Conservation (phyloP, 768 basidiomycete species). For the Polyporus arcularius region DNA sequence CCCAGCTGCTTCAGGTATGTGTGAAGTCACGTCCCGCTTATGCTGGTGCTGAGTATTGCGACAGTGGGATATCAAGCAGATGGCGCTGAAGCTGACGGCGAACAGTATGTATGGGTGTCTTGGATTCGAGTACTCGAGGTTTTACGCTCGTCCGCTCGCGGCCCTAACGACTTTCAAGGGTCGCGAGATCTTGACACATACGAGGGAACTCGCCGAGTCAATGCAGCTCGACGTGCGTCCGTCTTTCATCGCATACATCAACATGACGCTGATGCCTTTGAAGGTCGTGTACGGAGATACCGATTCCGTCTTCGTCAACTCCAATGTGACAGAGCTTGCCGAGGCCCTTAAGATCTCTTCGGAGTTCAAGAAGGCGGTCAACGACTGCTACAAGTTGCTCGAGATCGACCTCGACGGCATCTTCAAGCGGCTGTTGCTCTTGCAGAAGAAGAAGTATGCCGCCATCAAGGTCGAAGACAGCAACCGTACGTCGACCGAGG, state of each 20-base stretch:
- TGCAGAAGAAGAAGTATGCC: slow-evolving; percentile 99
- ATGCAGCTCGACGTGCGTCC: slow-evolving; percentile 80
- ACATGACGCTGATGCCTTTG: background rate
- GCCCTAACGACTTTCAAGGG: slow-evolving; percentile 98
- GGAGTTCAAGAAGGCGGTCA: slow-evolving; percentile 94
- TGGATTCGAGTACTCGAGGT: slow-evolving; percentile 95
- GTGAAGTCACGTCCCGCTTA: background rate
- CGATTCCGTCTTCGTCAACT: slow-evolving; percentile 98
- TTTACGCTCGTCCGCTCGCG: slow-evolving; percentile 96
- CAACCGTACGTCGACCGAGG: slow-evolving; percentile 73
- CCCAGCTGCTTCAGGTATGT: slow-evolving; percentile 81
- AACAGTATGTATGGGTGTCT: slow-evolving; percentile 99
- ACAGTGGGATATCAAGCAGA: slow-evolving; percentile 96
- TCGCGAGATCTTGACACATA: slow-evolving; percentile 93
- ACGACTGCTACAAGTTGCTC: slow-evolving; percentile 91
- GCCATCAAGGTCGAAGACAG: slow-evolving; percentile 93
- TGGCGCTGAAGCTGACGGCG: slow-evolving; percentile 95
- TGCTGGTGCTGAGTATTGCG: background rate
- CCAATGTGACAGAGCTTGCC: slow-evolving; percentile 83
- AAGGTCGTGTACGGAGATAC: slow-evolving; percentile 99
- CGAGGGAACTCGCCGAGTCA: slow-evolving; percentile 88
- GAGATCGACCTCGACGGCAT: slow-evolving; percentile 97
- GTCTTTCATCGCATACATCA: background rate
- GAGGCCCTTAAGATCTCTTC: slow-evolving; percentile 91
- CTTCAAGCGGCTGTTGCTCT: slow-evolving; percentile 86